Evolutionary conservation across 139 green algal genomes (phyloP).

Genomic region (Astrephomene gubernaculifera): DNA sequence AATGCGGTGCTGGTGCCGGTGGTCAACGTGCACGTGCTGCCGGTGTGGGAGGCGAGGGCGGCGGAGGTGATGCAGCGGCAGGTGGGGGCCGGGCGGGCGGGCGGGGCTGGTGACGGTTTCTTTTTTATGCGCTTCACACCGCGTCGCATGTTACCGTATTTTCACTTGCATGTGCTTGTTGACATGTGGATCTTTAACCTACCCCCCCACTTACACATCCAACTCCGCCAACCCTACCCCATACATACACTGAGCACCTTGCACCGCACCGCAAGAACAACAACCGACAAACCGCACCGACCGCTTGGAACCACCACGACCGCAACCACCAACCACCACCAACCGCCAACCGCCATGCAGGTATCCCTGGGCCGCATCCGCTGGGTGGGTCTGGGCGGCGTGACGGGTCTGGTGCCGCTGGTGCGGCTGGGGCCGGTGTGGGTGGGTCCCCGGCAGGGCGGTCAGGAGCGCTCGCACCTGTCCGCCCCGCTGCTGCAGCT

Average conservation of each 20-base stretch:
- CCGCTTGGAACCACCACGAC: no score
- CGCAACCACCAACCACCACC: no score
- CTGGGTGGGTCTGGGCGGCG: slow-evolving; percentile 63
- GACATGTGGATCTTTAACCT: no score
- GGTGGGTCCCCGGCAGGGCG: slow-evolving; percentile 51
- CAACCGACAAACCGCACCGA: no score
- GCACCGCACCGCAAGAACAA: no score
- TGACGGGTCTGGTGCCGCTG: slow-evolving; percentile 69
- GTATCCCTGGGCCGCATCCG: slow-evolving; percentile 55
- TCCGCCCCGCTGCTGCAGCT: slow-evolving; percentile 54
- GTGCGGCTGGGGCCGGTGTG: slow-evolving; percentile 61
- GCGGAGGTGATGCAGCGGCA: slow-evolving; percentile 52
- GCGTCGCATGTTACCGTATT: no score
- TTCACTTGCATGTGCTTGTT: no score
- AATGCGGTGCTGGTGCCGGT: slow-evolving; percentile 54
- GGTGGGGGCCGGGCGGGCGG: slow-evolving; percentile 18
- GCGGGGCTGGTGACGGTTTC: neutral
- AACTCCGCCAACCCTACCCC: no score
- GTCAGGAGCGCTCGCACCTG: slow-evolving; percentile 64
- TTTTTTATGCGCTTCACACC: no score
- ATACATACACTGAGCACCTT: no score
- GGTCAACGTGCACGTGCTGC: slow-evolving; percentile 49
- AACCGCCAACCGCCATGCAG: no score
- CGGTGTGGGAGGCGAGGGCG: slow-evolving; percentile 18
- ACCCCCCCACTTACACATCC: no score